Percentiles rank a stretch among this genome's conserved stretches.
Evolutionary conservation across 371 early-diverging fungal genomes (phyloP).

Genomic region (Apophysomyces sp.): DNA sequence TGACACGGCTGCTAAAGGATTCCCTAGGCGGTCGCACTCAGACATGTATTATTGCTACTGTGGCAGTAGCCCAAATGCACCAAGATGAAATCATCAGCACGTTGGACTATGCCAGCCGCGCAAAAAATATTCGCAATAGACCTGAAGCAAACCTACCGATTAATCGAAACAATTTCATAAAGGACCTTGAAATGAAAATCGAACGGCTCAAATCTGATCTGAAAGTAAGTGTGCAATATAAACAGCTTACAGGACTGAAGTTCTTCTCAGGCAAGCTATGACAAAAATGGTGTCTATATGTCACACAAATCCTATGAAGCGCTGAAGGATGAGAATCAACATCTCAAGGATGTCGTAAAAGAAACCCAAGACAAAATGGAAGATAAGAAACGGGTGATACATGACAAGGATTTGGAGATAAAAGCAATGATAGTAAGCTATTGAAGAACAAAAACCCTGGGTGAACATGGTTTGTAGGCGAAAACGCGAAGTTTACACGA

Average conservation of each 20-base stretch:
- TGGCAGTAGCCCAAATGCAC: constrained; percentile 76
- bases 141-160: constrained; percentile 84
- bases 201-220: constrained; percentile 63
- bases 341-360: constrained; percentile 56
- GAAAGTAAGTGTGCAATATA: constrained; percentile 5
- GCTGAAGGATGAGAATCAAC: constrained; percentile 53
- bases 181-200: constrained; percentile 78
- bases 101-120: constrained; percentile 92
- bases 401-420: constrained; percentile 11
- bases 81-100: constrained; percentile 92
- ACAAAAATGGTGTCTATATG: constrained; percentile 75
- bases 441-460: too few species aligned
- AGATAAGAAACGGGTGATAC: constrained; percentile 8
- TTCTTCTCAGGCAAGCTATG: constrained; percentile 56
- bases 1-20: constrained; percentile 95
- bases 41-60: constrained; percentile 95
- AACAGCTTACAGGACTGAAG: neutral
- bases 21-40: constrained; percentile 94
- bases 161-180: constrained; percentile 84
- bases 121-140: constrained; percentile 92
- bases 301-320: constrained; percentile 60
- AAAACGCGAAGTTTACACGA: neutral
- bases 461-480: too few species aligned
- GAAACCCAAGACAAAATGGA: constrained; percentile 31
- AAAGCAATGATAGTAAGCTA: neutral